Percentiles rank a stretch among this genome's conserved stretches.
These are phyloP conservation scores for Plantago coronopus DNA, from an alignment of 305 asterid species.

Conservation along the genomic window DNA sequence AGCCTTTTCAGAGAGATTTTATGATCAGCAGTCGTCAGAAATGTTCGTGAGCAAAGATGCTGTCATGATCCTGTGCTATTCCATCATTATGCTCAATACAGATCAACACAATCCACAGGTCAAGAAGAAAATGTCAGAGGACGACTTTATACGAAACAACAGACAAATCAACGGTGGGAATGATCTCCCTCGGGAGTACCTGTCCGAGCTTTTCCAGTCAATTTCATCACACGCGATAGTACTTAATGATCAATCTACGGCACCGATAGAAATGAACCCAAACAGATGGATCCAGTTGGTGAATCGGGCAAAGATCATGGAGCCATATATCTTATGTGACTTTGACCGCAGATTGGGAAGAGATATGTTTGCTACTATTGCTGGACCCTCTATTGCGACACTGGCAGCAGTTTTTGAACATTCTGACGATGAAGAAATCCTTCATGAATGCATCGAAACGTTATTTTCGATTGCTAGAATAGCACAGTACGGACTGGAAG, in stretches of 20 bases:
- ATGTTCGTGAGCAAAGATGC: conserved; percentile 72
- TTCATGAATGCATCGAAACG: conserved; percentile 76
- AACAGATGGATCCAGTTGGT: conserved; percentile 79
- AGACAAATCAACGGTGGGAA: conserved; percentile 75
- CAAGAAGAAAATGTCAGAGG: conserved; percentile 93
- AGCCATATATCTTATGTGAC: conserved; percentile 51
- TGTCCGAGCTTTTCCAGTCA: conserved; percentile 76
- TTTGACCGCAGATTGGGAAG: conserved; percentile 79
- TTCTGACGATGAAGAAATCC: conserved; percentile 74
- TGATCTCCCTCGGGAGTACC: conserved; percentile 83
- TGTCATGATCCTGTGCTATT: conserved; percentile 71
- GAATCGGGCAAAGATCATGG: conserved; percentile 51
- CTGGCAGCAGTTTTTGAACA: conserved; percentile 79
- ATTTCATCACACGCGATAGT: conserved; percentile 55
- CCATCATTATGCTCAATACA: conserved; percentile 87
- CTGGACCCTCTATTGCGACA: conserved; percentile 92
- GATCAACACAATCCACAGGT: conserved; percentile 95
- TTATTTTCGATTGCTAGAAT: conserved; percentile 76
- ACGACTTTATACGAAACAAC: conserved; percentile 78
- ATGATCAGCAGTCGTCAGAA: conserved; percentile 83
- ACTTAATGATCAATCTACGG: conserved; percentile 30
- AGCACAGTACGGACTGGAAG: conserved; percentile 78
- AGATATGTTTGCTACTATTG: conserved; percentile 82
- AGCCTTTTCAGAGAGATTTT: conserved; percentile 85
- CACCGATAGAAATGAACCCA: conserved; percentile 59